Conservation (phyloP, 164 flowering plant species). For the Echeveria elegans region DNA sequence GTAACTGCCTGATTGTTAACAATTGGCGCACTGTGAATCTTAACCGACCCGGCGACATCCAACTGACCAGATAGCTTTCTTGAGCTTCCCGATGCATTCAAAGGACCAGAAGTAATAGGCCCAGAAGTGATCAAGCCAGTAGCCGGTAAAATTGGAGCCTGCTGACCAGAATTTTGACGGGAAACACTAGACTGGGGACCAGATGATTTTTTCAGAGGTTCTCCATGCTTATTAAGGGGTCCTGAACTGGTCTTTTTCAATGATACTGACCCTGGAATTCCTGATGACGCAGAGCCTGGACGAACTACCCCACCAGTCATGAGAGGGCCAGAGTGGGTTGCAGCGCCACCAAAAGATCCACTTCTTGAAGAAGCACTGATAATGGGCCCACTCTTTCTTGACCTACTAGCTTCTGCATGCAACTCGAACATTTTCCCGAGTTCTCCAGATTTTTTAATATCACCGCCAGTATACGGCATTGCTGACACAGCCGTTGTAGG, state of each 20-base stretch:
- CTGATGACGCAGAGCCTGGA: conserved; percentile 40
- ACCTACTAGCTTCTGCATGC: background rate
- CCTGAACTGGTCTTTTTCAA: conserved; percentile 58
- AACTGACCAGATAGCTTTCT: conserved; percentile 71
- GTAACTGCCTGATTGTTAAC: conserved; percentile 79
- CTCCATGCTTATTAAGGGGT: conserved; percentile 80
- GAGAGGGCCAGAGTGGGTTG: background rate
- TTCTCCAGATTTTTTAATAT: conserved; percentile 93
- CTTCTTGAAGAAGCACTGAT: background rate
- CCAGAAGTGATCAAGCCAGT: conserved; percentile 95
- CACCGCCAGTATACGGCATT: conserved; percentile 97
- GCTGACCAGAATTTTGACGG: conserved; percentile 87
- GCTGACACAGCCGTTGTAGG: conserved; percentile 87
- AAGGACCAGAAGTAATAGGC: conserved; percentile 80
- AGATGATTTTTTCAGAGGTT: conserved; percentile 57
- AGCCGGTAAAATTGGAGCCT: conserved; percentile 71
- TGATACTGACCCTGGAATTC: conserved; percentile 27
- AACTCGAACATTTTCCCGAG: conserved; percentile 73
- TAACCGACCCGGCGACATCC: conserved; percentile 57
- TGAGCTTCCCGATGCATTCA: conserved; percentile 82
- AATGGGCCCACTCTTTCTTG: background rate
- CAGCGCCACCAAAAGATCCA: background rate
- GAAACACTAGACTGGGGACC: conserved; percentile 28
- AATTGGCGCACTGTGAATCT: conserved; percentile 44
- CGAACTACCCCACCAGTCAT: conserved; percentile 14